Evolutionary conservation across 805 yeast genomes (phyloP).

Genomic region (Cyberlindnera bimundalis): DNA sequence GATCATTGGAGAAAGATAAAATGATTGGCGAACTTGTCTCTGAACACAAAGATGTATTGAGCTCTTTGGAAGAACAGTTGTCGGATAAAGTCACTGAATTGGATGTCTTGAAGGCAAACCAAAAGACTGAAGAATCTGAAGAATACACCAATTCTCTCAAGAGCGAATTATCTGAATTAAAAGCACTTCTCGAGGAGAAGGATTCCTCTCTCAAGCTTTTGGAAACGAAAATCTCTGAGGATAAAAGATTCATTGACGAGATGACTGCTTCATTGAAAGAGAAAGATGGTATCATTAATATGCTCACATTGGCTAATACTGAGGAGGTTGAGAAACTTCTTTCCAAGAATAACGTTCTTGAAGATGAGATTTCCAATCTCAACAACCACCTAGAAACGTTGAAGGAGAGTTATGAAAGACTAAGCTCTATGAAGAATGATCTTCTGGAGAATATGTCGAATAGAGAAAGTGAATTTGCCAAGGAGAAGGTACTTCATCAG

Average conservation of each 20-base stretch:
- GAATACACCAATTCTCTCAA: constrained; percentile 5
- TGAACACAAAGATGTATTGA: constrained; percentile 2
- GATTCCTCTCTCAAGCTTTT: constrained; percentile 1
- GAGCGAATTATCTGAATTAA: constrained; percentile 1
- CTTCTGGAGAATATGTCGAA: constrained; percentile 64
- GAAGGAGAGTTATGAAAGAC: constrained; percentile 26
- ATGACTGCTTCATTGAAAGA: constrained; percentile 2
- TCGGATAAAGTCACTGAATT: constrained; percentile 6
- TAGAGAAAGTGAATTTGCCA: constrained; percentile 54
- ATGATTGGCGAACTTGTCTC: constrained; percentile 6
- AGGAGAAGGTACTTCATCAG: constrained; percentile 48
- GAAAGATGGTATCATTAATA: constrained; percentile 7
- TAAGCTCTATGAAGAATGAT: constrained; percentile 51
- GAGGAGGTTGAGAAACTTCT: background rate
- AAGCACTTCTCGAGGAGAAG: constrained; percentile 4
- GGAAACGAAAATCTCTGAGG: background rate
- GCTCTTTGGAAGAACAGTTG: constrained; percentile 1
- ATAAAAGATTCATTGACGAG: background rate
- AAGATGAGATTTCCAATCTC: constrained; percentile 1
- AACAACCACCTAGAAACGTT: constrained; percentile 8
- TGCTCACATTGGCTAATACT: background rate
- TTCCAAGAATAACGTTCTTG: constrained; percentile 2
- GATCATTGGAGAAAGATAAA: constrained; percentile 8
- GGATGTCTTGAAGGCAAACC: constrained; percentile 1
- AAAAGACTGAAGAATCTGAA: background rate